phyloP scores from a whole-genome alignment of 768 basidiomycete genomes.

The Podaxis mareebaensis region DNA sequence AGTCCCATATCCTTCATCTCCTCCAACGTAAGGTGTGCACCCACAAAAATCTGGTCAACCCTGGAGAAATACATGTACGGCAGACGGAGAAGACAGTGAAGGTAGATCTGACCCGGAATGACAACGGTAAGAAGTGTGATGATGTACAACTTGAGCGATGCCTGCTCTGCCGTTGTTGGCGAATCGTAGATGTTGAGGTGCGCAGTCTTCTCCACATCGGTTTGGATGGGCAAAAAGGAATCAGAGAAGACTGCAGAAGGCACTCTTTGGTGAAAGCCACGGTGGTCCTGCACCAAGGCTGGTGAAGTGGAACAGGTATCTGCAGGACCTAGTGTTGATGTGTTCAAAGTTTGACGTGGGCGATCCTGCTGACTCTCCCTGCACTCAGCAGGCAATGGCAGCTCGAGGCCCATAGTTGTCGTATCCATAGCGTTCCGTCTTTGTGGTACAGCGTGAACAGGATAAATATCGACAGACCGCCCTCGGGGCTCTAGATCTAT shows the following conservation, averaged over 20 bases:
- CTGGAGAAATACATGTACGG: conserved; percentile 68
- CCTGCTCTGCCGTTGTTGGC: neutral
- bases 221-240: neutral
- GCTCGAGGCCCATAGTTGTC: neutral
- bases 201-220: neutral
- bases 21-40: conserved; percentile 58
- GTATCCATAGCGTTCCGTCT: conserved; percentile 3
- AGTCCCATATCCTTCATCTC: conserved; percentile 52
- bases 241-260: neutral
- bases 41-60: conserved; percentile 63
- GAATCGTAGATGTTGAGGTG: neutral
- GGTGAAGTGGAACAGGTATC: neutral
- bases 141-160: neutral
- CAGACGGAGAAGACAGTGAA: conserved; percentile 49
- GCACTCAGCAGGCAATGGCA: neutral
- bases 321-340: too few relatives aligned
- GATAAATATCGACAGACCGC: neutral
- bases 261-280: neutral
- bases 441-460: neutral
- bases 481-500: neutral
- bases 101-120: conserved; percentile 34
- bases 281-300: neutral
- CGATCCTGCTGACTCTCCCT: neutral
- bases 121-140: conserved; percentile 24
- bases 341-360: neutral